Evolutionary conservation across 345 rosid genomes (phyloP), one percentile per base, ranked within the genome.

Genomic region (Populus ilicifolia): DNA sequence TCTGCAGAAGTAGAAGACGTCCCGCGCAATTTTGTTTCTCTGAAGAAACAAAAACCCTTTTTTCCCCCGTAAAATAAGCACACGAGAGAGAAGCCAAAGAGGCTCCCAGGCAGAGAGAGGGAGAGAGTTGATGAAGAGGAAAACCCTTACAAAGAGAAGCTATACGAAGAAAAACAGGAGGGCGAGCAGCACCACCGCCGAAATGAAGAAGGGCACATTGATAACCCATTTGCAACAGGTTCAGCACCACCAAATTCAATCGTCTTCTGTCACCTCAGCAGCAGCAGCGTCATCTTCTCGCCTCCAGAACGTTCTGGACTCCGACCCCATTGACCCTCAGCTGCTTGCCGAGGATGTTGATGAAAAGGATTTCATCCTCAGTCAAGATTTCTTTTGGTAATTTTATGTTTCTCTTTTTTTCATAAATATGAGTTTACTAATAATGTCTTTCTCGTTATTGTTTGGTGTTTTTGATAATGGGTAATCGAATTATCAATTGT

Each of bases 381-480:
- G 97, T 36, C 98, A 96, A 85, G 99, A 92, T 59, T 92, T 96
- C 83, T 96, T 96, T 85, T 96, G 99, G 99, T 96, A 84, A 43
- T 48, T 9, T 30, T 3, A n/a, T 21, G 25, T 46, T 0, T 43
- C 17, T 5, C 17, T 4, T 16, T 68, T 21, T 68, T 33, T 13
- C n/a, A 17, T 11, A 52, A 56, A 56, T 56, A n/a, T 1, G 14
- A 56, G 10, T n/a, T 56, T 56, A 56, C 9, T 56, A 56, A n/a
- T n/a, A n/a, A 56, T 56, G 13, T 56, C 25, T 56, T n/a, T 59
- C 13, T 59, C 61, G 23, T 18, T 78, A 64, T 33, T 16, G 14
- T 44, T 61, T 14, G 66, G 8, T 41, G 68, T 54, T 63, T 70
- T 74, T 30, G 0, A 36, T 46, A n/a, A 27, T 20, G 17, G 48